A percentile compares a stretch with the other conserved stretches of the same genome.
These are phyloP conservation scores for Mucor piriformis DNA, from an alignment of 371 early-diverging fungal genomes.

Conservation along the genomic window DNA sequence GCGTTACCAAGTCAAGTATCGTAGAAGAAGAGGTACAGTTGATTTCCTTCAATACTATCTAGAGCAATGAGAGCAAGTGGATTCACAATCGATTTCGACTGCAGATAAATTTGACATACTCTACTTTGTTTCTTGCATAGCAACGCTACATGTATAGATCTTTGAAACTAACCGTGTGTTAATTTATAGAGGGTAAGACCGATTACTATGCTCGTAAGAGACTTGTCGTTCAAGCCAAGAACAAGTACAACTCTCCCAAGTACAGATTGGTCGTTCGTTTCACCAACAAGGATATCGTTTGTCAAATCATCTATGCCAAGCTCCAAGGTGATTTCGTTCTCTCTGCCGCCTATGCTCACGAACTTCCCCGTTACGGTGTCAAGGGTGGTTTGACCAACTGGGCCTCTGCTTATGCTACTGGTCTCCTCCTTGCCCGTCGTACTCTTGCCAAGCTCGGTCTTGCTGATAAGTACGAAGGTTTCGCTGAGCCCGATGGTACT, in stretches of 20 bases:
- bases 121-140: no score
- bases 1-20: slow-evolving; percentile 99
- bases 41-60: not conserved
- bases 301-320: slow-evolving; percentile 99
- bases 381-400: slow-evolving; percentile 99
- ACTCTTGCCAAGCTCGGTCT: slow-evolving; percentile 95
- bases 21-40: slow-evolving; percentile 91
- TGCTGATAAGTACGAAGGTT: slow-evolving; percentile 95
- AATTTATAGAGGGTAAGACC: slow-evolving; percentile 95
- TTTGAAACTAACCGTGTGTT: not conserved
- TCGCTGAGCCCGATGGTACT: slow-evolving; percentile 93
- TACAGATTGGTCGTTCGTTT: slow-evolving; percentile 99
- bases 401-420: slow-evolving; percentile 99
- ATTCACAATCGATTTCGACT: no score
- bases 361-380: slow-evolving; percentile 98
- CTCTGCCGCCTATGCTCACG: slow-evolving; percentile 98
- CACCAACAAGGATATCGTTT: slow-evolving; percentile 98
- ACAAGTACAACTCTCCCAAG: slow-evolving; percentile 99
- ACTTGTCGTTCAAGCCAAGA: slow-evolving; percentile 98
- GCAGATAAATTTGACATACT: not conserved
- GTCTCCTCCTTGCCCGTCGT: slow-evolving; percentile 98
- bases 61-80: not conserved
- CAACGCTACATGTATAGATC: no score
- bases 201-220: slow-evolving; percentile 99
- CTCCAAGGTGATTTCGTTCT: slow-evolving; percentile 98